Percentiles rank a stretch among this genome's conserved stretches.
Conservation (phyloP, 345 rosid genomes). For the Boechera stricta region DNA sequence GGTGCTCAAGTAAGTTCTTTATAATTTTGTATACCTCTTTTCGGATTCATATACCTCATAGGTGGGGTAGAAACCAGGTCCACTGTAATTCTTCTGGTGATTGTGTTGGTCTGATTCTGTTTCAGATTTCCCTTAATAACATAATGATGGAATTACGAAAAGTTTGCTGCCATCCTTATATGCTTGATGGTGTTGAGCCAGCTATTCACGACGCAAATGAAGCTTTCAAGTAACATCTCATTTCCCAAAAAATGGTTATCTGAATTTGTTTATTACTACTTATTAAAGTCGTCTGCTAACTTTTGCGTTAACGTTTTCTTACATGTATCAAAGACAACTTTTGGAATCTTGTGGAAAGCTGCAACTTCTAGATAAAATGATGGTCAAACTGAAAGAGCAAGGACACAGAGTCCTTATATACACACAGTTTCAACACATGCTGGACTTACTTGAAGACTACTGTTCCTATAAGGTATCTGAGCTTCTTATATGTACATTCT, state of each 20-base stretch:
- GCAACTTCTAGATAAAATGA: constrained; percentile 94
- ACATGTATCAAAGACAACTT: constrained; percentile 62
- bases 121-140: constrained; percentile 91
- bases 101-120: constrained; percentile 33
- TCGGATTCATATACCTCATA: constrained; percentile 16
- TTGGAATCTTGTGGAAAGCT: constrained; percentile 90
- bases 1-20: constrained; percentile 79
- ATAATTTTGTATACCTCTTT: not conserved
- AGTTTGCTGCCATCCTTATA: constrained; percentile 98
- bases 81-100: constrained; percentile 29
- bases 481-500: constrained; percentile 13
- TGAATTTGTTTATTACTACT: not conserved
- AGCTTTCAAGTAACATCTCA: constrained; percentile 68
- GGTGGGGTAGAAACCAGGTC: constrained; percentile 26
- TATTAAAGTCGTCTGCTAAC: constrained; percentile 27
- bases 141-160: constrained; percentile 99
- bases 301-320: constrained; percentile 28
- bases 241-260: constrained; percentile 13
- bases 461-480: constrained; percentile 69
- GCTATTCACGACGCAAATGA: constrained; percentile 66
- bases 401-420: constrained; percentile 98
- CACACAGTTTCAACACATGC: constrained; percentile 98
- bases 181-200: constrained; percentile 98
- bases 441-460: constrained; percentile 96
- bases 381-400: constrained; percentile 95